Evolutionary conservation across 495 filamentous ascomycete species (phyloP).

Genomic region (Neurospora pannonica): DNA sequence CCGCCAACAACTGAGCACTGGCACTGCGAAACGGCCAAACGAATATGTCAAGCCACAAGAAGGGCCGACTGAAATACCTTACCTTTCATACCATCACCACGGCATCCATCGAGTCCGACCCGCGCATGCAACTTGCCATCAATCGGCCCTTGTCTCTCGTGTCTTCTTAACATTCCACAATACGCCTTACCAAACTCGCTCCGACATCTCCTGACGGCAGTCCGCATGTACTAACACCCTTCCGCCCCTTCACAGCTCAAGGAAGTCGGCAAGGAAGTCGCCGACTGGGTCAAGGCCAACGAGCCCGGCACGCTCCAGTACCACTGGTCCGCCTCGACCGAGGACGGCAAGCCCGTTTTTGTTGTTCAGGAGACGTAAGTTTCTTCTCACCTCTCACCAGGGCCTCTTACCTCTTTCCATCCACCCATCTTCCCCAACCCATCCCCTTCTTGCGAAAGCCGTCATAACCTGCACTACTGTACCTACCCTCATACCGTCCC

Average conservation of each 20-base stretch:
- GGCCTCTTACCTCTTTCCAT: neutral
- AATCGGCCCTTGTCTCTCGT: neutral
- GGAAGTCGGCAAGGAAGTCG: conserved; percentile 8
- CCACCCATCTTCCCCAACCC: neutral
- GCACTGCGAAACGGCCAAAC: neutral
- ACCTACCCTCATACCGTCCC: neutral
- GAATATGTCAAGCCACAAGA: neutral
- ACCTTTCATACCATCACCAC: neutral
- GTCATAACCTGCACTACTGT: neutral
- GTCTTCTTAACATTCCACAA: neutral
- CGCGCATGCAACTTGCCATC: neutral
- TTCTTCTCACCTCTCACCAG: neutral
- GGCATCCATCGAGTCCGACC: neutral
- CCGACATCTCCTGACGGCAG: neutral
- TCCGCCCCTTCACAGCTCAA: conserved; percentile 5
- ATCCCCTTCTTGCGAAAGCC: neutral
- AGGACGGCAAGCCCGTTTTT: conserved; percentile 11
- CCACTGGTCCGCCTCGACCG: conserved; percentile 12
- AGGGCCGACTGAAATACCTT: neutral
- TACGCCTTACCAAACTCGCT: no score
- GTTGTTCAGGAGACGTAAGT: conserved; percentile 16
- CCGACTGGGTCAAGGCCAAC: conserved; percentile 11
- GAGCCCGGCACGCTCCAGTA: conserved; percentile 18
- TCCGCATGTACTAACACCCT: neutral
- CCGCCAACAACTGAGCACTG: neutral